Conservation (phyloP, 2,329 filamentous ascomycete species). For the Ceratocystis cubensis region DNA sequence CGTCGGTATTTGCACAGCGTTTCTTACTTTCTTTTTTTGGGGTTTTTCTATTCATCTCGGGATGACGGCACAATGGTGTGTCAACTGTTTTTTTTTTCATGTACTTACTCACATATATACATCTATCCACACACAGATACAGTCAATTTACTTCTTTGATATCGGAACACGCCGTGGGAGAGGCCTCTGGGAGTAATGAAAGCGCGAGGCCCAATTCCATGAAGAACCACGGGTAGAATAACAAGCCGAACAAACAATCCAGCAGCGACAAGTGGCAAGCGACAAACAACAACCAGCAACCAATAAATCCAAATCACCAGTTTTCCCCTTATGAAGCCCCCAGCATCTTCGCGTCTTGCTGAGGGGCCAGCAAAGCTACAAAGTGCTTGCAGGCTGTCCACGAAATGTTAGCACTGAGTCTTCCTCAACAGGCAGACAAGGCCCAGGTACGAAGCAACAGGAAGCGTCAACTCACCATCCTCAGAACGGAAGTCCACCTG, state of each 20-base stretch:
- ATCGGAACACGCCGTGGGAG: not conserved
- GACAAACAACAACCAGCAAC: not conserved
- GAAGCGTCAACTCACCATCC: conserved; percentile 26
- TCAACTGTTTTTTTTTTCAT: not conserved
- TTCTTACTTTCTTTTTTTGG: conserved; percentile 3
- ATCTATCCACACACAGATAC: not conserved
- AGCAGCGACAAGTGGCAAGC: not conserved
- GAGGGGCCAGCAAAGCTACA: not conserved
- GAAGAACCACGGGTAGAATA: not conserved
- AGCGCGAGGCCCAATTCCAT: not conserved
- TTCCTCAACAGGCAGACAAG: not conserved
- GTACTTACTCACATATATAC: not conserved
- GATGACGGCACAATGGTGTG: conserved; percentile 15
- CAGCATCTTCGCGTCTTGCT: not conserved
- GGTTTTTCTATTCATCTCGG: not conserved
- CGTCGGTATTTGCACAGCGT: not conserved
- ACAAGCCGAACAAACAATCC: not conserved
- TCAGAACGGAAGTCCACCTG: conserved; percentile 39
- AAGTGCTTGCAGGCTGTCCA: not conserved
- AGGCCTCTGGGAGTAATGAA: not conserved
- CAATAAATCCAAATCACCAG: no score
- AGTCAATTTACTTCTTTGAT: not conserved
- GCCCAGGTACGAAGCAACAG: not conserved
- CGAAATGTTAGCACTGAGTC: not conserved
- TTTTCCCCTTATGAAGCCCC: no score